Conservation (phyloP, 1,284 basidiomycete species). For the Ganoderma multipileum region DNA sequence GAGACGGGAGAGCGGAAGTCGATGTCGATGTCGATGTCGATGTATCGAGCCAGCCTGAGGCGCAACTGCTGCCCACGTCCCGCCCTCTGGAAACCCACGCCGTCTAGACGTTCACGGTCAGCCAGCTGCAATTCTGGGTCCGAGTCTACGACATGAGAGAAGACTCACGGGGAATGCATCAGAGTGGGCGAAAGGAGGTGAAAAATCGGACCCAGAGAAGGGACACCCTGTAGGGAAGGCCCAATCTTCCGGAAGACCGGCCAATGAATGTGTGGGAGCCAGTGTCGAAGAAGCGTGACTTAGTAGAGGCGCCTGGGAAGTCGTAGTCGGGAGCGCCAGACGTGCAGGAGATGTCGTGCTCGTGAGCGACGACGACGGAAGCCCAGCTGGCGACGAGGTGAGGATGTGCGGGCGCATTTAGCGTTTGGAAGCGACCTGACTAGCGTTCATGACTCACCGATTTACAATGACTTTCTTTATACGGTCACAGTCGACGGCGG, state of each 20-base stretch:
- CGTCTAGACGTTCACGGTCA: not conserved
- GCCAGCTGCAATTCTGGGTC: not conserved
- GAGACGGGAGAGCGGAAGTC: not conserved
- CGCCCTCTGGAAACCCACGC: not conserved
- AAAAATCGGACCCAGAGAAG: not conserved
- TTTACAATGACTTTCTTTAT: not conserved
- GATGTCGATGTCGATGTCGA: not conserved
- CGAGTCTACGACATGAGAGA: not conserved
- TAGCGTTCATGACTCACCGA: not conserved
- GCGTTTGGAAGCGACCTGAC: not conserved
- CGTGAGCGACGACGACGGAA: not conserved
- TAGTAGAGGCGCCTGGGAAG: not conserved
- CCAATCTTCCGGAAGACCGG: not conserved
- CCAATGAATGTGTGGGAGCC: not conserved
- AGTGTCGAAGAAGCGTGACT: not conserved
- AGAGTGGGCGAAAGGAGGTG: not conserved
- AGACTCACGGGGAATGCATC: not conserved
- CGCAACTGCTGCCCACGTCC: not conserved
- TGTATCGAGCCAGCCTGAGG: not conserved
- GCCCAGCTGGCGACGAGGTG: not conserved
- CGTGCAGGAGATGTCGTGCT: not conserved
- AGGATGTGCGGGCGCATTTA: not conserved
- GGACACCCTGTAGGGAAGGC: not conserved
- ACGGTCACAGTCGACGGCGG: not conserved
- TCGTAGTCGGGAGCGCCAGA: not conserved